Percentiles rank a stretch among this genome's conserved stretches.
Conservation (phyloP, 495 filamentous ascomycete genomes). For the Talaromyces adpressus region DNA sequence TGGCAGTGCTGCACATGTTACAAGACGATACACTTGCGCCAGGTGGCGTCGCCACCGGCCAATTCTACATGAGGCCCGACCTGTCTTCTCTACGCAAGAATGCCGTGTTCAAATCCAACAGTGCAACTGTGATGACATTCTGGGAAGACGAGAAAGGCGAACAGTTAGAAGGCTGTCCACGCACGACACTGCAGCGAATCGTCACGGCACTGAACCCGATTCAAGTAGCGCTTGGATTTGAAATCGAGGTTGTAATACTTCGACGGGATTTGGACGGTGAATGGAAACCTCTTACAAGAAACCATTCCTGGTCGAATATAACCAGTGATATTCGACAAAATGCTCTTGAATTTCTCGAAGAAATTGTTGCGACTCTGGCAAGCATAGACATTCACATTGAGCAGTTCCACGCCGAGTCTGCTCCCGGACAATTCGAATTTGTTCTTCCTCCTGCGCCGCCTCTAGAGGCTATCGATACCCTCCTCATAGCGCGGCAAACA, state of each 20-base stretch:
- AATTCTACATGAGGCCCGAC: conserved; percentile 55
- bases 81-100: conserved; percentile 47
- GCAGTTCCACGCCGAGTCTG: conserved; percentile 72
- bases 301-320: conserved; percentile 47
- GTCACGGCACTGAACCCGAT: conserved; percentile 37
- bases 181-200: conserved; percentile 47
- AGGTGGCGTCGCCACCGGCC: conserved; percentile 40
- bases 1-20: conserved; percentile 49
- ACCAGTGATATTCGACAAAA: conserved; percentile 25
- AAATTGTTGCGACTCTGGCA: conserved; percentile 51
- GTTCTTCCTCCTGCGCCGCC: conserved; percentile 59
- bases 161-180: conserved; percentile 43
- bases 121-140: conserved; percentile 51
- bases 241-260: conserved; percentile 76
- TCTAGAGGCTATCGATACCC: conserved; percentile 61
- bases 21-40: conserved; percentile 34
- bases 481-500: conserved; percentile 66
- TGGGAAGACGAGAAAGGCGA: conserved; percentile 42
- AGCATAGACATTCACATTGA: conserved; percentile 58
- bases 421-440: conserved; percentile 76
- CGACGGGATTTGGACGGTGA: conserved; percentile 12
- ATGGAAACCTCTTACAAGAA: conserved; percentile 19
- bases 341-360: conserved; percentile 50
- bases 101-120: conserved; percentile 37
- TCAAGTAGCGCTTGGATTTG: conserved; percentile 65